Conservation (phyloP, 345 rosid species). For the Gossypium raimondii region DNA sequence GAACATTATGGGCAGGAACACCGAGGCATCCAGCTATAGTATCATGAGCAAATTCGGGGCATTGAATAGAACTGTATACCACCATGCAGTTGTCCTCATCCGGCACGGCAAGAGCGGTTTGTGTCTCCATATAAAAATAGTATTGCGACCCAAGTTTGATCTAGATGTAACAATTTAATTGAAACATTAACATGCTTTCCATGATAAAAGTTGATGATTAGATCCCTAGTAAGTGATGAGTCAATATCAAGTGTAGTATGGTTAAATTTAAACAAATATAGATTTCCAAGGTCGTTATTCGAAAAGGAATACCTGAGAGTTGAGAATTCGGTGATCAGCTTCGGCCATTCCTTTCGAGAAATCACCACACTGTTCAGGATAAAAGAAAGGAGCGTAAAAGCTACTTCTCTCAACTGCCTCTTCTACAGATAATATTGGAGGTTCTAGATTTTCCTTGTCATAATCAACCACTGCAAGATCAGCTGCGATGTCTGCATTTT, state of each 20-base stretch:
- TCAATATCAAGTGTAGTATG: not conserved
- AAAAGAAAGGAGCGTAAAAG: constrained; percentile 43
- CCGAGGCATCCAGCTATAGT: constrained; percentile 69
- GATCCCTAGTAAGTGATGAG: not conserved
- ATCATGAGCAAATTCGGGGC: constrained; percentile 51
- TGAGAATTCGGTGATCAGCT: constrained; percentile 63
- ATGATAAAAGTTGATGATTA: not conserved
- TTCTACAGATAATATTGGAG: constrained; percentile 62
- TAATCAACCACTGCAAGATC: constrained; percentile 56
- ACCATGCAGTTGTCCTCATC: constrained; percentile 76
- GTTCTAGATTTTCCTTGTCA: constrained; percentile 45
- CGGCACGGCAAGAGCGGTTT: constrained; percentile 80
- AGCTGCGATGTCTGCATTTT: constrained; percentile 64
- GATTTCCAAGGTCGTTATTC: not conserved
- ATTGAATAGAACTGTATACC: constrained; percentile 65
- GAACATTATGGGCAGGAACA: constrained; percentile 66
- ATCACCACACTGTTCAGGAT: constrained; percentile 60
- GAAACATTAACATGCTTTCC: not conserved
- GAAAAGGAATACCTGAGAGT: constrained; percentile 18
- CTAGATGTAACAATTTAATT: constrained; percentile 29
- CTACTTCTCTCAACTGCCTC: constrained; percentile 69
- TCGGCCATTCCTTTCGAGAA: constrained; percentile 66
- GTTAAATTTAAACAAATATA: not conserved
- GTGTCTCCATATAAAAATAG: constrained; percentile 84
- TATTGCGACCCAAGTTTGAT: constrained; percentile 75